A percentile compares a stretch with the other conserved stretches of the same genome.
These are phyloP conservation scores for Diplodia mutila DNA, from an alignment of 2,329 filamentous ascomycete species.

Conservation along the genomic window DNA sequence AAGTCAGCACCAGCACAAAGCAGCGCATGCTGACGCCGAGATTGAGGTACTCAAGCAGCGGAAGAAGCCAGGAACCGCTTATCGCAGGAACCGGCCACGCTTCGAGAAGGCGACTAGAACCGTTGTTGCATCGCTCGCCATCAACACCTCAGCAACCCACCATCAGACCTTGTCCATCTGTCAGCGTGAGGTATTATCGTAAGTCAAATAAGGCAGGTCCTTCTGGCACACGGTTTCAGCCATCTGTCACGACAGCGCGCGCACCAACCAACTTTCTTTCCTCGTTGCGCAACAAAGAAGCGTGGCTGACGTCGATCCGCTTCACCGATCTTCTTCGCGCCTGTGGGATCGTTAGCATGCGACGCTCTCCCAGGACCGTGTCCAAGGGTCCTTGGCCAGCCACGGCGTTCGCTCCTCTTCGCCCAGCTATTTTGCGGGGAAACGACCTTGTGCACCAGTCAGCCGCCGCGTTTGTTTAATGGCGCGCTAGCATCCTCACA, in stretches of 20 bases:
- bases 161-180: not conserved
- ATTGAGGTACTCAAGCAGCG: too few species aligned
- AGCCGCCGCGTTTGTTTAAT: not conserved
- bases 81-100: not conserved
- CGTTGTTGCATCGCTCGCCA: not conserved
- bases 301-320: conserved; percentile 2
- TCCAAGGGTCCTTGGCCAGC: conserved; percentile 1
- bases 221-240: not conserved
- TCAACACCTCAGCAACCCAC: not conserved
- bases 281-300: too few species aligned
- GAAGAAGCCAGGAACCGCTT: not conserved
- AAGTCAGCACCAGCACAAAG: not conserved
- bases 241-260: not conserved
- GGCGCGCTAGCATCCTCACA: not conserved
- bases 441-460: not conserved
- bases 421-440: not conserved
- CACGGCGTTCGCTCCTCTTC: not conserved
- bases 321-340: not conserved
- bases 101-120: not conserved
- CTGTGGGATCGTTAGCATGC: not conserved
- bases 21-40: not conserved
- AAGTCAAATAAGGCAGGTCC: not conserved
- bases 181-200: not conserved
- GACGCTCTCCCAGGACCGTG: not conserved
- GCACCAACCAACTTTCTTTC: not conserved